Percentiles rank a stretch among this genome's conserved stretches.
These are phyloP conservation scores for Penicillium sp. DNA, from an alignment of 2,329 filamentous ascomycete genomes.

Conservation along the genomic window DNA sequence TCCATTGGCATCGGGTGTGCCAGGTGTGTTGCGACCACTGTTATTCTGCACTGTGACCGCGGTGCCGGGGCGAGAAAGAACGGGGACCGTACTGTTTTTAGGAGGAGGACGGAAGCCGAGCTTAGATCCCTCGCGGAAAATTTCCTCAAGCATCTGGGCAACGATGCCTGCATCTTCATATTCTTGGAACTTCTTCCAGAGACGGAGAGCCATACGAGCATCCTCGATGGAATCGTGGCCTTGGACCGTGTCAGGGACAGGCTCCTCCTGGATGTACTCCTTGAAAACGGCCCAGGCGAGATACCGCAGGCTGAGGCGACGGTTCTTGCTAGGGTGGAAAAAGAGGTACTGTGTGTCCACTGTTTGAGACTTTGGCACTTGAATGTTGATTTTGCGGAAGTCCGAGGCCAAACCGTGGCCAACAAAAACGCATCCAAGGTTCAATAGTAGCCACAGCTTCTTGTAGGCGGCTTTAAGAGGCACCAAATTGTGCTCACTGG, in stretches of 20 bases:
- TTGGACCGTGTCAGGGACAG: slow-evolving; percentile 40
- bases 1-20: slow-evolving; percentile 35
- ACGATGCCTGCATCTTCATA: slow-evolving; percentile 82
- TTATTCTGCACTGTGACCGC: slow-evolving; percentile 39
- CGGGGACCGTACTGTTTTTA: slow-evolving; percentile 33
- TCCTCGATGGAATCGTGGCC: slow-evolving; percentile 93
- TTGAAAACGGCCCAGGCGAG: slow-evolving; percentile 87
- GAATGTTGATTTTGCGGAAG: slow-evolving; percentile 97
- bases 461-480: slow-evolving; percentile 92
- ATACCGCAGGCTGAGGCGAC: slow-evolving; percentile 89
- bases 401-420: slow-evolving; percentile 92
- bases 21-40: slow-evolving; percentile 45
- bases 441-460: slow-evolving; percentile 94
- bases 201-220: slow-evolving; percentile 80
- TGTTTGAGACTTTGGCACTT: slow-evolving; percentile 83
- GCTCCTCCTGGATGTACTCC: slow-evolving; percentile 88
- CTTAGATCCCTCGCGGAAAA: slow-evolving; percentile 67
- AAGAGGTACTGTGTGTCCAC: slow-evolving; percentile 94
- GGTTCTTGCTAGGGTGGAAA: slow-evolving; percentile 72
- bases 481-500: slow-evolving; percentile 78
- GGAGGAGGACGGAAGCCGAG: slow-evolving; percentile 58
- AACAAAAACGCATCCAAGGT: slow-evolving; percentile 88
- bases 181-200: slow-evolving; percentile 88
- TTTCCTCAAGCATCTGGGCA: slow-evolving; percentile 78
- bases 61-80: slow-evolving; percentile 40